These are phyloP conservation scores for Termitomyces sp. DNA, from an alignment of 1,284 basidiomycete species.

Conservation along the genomic window DNA sequence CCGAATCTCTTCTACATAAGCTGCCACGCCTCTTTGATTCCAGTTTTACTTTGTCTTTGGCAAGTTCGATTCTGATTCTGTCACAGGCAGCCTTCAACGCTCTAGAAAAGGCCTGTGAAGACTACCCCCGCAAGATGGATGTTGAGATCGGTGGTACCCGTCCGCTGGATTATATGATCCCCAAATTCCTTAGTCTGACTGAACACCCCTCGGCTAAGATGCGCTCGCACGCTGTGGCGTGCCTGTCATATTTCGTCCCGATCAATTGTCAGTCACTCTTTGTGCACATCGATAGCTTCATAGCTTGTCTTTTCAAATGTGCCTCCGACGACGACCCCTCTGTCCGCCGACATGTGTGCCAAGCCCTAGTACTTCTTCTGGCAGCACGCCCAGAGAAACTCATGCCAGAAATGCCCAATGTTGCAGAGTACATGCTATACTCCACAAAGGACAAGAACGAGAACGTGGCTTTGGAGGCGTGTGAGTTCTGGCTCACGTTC, in stretches of 20 bases:
- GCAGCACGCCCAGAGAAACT: slow-evolving; percentile 94
- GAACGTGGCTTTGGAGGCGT: slow-evolving; percentile 92
- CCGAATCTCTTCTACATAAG: background rate
- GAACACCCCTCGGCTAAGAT: slow-evolving; percentile 84
- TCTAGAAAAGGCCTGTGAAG: slow-evolving; percentile 94
- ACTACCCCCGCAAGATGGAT: slow-evolving; percentile 94
- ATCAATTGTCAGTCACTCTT: slow-evolving; percentile 80
- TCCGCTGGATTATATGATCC: slow-evolving; percentile 91
- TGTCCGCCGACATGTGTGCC: slow-evolving; percentile 94
- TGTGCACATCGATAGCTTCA: slow-evolving; percentile 90
- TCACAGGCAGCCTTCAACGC: slow-evolving; percentile 88
- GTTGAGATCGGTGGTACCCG: slow-evolving; percentile 84
- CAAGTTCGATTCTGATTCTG: slow-evolving; percentile 7
- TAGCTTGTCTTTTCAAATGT: slow-evolving; percentile 89
- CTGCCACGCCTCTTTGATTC: background rate
- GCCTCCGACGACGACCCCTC: slow-evolving; percentile 92
- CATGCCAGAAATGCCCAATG: slow-evolving; percentile 92
- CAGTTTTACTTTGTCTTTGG: background rate
- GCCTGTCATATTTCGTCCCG: slow-evolving; percentile 90
- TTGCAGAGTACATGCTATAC: slow-evolving; percentile 99
- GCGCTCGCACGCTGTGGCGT: slow-evolving; percentile 90
- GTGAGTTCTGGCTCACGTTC: slow-evolving; percentile 99
- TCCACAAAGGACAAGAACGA: slow-evolving; percentile 97
- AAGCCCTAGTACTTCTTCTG: slow-evolving; percentile 90
- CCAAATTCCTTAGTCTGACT: slow-evolving; percentile 86